Conservation (phyloP, 352 stramenopile genomes). For the Plasmopara muralis region DNA sequence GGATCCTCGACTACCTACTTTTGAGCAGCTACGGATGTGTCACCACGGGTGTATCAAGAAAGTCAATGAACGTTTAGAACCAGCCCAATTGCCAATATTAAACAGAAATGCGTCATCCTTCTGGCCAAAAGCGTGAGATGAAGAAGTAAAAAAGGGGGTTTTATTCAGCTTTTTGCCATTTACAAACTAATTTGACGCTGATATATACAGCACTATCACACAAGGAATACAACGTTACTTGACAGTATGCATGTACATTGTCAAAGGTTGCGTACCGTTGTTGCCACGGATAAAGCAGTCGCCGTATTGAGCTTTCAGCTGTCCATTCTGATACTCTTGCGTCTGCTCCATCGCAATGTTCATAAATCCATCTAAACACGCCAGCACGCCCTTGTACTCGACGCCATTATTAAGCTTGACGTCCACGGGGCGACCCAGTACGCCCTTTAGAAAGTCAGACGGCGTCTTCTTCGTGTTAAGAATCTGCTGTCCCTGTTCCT, state of each 20-base stretch:
- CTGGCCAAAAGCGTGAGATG: slow-evolving; percentile 23
- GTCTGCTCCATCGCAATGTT: slow-evolving; percentile 99
- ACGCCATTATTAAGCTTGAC: slow-evolving; percentile 99
- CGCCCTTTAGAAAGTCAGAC: slow-evolving; percentile 88
- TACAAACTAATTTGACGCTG: slow-evolving; percentile 58
- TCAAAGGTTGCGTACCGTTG: slow-evolving; percentile 77
- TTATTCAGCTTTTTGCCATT: neutral
- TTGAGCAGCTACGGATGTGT: slow-evolving; percentile 55
- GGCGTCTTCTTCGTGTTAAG: slow-evolving; percentile 75
- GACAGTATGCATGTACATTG: neutral
- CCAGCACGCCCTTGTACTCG: slow-evolving; percentile 97
- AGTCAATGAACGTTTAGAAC: slow-evolving; percentile 31
- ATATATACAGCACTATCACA: slow-evolving; percentile 75
- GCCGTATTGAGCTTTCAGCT: slow-evolving; percentile 98
- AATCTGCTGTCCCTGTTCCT: slow-evolving; percentile 24
- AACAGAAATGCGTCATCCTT: slow-evolving; percentile 52
- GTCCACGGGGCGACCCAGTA: slow-evolving; percentile 93
- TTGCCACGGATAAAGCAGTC: slow-evolving; percentile 99
- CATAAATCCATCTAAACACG: slow-evolving; percentile 99
- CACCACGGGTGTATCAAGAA: slow-evolving; percentile 58
- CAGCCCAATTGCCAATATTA: slow-evolving; percentile 36
- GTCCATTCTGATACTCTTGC: slow-evolving; percentile 98
- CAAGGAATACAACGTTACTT: neutral
- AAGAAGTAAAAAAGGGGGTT: neutral
- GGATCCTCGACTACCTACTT: slow-evolving; percentile 17